A percentile compares a stretch with the other conserved stretches of the same genome.
phyloP scores from a whole-genome alignment of 202 grass and related monocot genomes.

The Thinopyrum obtusiflorum region DNA sequence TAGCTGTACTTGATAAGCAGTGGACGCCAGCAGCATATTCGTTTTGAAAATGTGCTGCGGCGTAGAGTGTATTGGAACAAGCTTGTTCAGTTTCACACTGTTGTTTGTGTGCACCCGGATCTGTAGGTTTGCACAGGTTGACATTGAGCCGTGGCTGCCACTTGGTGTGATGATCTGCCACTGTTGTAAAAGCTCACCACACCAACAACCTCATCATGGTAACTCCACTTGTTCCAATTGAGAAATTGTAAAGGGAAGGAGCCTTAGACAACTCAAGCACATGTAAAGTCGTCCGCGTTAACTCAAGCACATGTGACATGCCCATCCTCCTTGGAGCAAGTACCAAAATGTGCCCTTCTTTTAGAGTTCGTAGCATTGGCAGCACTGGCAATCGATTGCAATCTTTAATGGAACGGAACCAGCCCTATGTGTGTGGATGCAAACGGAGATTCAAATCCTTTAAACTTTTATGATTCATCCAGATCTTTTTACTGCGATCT shows the following conservation, averaged over 20 bases:
- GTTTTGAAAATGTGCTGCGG: slow-evolving; percentile 8
- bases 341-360: background rate
- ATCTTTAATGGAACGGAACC: background rate
- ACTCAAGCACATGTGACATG: too few species aligned
- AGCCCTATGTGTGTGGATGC: background rate
- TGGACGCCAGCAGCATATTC: slow-evolving; percentile 15
- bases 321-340: background rate
- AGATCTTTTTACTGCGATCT: too few species aligned
- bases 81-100: background rate
- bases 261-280: too few species aligned
- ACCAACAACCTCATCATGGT: too few species aligned
- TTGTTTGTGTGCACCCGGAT: background rate
- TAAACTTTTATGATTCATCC: too few species aligned
- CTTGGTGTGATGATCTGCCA: too few species aligned
- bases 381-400: background rate
- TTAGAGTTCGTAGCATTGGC: background rate
- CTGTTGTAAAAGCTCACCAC: too few species aligned
- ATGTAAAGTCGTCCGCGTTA: background rate
- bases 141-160: too few species aligned
- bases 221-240: too few species aligned
- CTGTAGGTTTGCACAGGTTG: background rate
- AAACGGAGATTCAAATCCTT: background rate
- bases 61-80: background rate
- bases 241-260: too few species aligned
- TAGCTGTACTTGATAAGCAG: background rate